Evolutionary conservation across 805 yeast species (phyloP), one percentile per base, ranked within the genome.

Genomic region (Scheffersomyces amazonensis): DNA sequence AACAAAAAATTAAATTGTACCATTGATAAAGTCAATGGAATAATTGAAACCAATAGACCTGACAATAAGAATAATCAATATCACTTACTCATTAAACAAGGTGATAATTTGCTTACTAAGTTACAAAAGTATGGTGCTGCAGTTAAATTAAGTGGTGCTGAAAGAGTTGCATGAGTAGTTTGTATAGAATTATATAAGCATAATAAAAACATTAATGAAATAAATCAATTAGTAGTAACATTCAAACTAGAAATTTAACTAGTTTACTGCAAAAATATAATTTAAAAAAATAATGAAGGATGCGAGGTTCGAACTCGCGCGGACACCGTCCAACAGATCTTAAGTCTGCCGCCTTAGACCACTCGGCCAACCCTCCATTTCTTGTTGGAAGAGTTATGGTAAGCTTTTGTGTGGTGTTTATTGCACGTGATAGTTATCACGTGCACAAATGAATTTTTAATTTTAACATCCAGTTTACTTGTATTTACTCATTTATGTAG

Each of bases 101-200:
- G 99, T 46, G 99, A 93, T 57, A 80, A 82, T 2, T 72, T 93
- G 53, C 78, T 93, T 59, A 91, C 99, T 13, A 93, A 91, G 62
- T 75, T 93, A 56, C 99, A 93, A 62, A 93, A 90, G 62, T 93
- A 91, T 53, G 96, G 96, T 33, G 96, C 98, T 32, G 96, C 97
- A 16, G 98, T 93, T 35, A 86, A 95, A 61, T 75, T 93, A 53
- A 84, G 95, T 56, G 97, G 98, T 34, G 86, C 96, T 19, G 96
- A 89, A 58, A 75, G 80, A 49, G 80, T 76, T 41, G 52, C 46
- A 17, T 37, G 31, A 35, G 31, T 16, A 28, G n/a, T 49, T 9
- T 32, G n/a, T 28, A 30, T 30, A 18, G 32, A 17, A 4, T 6
- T 18, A 16, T 18, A 30, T 30, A 5, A 27, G 30, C 5, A 13